Percentiles rank a stretch among this genome's conserved stretches.
phyloP scores from a whole-genome alignment of 345 rosid species.

The Pistacia integerrima region DNA sequence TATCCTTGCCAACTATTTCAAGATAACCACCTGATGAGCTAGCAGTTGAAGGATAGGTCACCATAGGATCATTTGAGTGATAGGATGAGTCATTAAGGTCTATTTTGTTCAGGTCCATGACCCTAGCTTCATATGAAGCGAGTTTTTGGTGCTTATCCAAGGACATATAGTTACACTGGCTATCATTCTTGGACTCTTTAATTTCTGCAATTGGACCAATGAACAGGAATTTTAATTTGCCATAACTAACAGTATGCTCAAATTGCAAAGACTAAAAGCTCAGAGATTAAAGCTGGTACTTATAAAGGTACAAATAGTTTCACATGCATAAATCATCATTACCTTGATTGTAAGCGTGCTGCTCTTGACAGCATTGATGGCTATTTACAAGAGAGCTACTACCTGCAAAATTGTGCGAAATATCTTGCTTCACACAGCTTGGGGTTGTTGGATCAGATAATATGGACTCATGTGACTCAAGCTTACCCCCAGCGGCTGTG shows the following conservation, averaged over 20 bases:
- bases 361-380: constrained; percentile 22
- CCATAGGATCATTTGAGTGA: constrained; percentile 23
- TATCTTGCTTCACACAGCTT: constrained; percentile 18
- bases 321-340: not conserved
- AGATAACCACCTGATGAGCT: constrained; percentile 20
- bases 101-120: constrained; percentile 45
- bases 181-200: constrained; percentile 11
- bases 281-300: not conserved
- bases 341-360: constrained; percentile 30
- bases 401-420: constrained; percentile 19
- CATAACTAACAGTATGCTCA: not conserved
- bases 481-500: constrained; percentile 14
- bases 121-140: constrained; percentile 16
- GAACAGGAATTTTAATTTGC: constrained; percentile 4
- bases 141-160: constrained; percentile 17
- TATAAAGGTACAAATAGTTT: not conserved
- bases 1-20: constrained; percentile 11
- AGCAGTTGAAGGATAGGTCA: constrained; percentile 23
- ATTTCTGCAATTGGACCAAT: constrained; percentile 28
- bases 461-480: constrained; percentile 19
- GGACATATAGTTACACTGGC: constrained; percentile 5
- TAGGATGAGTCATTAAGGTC: constrained; percentile 33
- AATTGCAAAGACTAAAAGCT: constrained; percentile 9
- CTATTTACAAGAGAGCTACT: constrained; percentile 21
- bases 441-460: constrained; percentile 26